These are phyloP conservation scores for Pogostemon cablin DNA, from an alignment of 257 asterid species.

Conservation along the genomic window DNA sequence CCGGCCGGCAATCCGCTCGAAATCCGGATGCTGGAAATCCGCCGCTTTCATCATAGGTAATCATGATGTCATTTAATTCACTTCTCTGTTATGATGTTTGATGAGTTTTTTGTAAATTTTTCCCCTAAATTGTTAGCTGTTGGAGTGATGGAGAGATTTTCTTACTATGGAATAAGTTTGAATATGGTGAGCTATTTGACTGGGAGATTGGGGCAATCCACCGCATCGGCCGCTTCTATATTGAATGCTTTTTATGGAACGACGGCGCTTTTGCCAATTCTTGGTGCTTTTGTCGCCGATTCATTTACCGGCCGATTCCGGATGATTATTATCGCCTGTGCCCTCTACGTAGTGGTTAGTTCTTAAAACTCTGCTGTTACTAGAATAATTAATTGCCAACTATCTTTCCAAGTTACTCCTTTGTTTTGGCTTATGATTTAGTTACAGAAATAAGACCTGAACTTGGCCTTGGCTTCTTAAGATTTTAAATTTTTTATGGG, in stretches of 20 bases:
- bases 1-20: conserved; percentile 31
- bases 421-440: no score
- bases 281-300: conserved; percentile 39
- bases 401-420: no score
- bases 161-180: conserved; percentile 33
- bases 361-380: neutral
- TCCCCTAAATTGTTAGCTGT: neutral
- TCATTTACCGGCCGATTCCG: conserved; percentile 33
- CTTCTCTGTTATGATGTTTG: neutral
- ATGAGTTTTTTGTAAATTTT: neutral
- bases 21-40: conserved; percentile 40
- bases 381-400: no score
- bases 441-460: no score
- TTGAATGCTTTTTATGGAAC: conserved; percentile 35
- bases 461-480: no score
- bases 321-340: conserved; percentile 30
- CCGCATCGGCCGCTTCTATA: conserved; percentile 26
- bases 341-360: conserved; percentile 33
- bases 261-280: conserved; percentile 33
- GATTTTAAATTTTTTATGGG: no score
- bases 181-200: conserved; percentile 20
- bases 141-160: conserved; percentile 37
- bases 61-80: no score
- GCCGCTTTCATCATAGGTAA: conserved; percentile 31
- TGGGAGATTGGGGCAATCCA: no score